These are phyloP conservation scores for Fusarium sarcochroum DNA, from an alignment of 2,329 filamentous ascomycete species.

Conservation along the genomic window DNA sequence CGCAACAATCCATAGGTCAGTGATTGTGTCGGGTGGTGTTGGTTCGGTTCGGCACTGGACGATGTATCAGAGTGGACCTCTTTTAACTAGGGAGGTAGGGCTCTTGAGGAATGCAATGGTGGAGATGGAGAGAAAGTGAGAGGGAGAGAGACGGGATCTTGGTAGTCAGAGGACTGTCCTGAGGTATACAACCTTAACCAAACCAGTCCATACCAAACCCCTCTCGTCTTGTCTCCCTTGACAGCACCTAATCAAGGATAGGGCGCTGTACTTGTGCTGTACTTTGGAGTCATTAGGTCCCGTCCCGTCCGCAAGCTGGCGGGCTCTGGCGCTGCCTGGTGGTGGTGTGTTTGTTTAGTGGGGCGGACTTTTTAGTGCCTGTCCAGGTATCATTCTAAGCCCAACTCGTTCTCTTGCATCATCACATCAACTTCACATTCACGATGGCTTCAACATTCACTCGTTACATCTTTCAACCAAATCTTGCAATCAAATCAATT, in stretches of 20 bases:
- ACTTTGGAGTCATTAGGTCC: conserved; percentile 13
- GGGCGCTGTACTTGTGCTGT: background rate
- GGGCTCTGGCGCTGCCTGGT: background rate
- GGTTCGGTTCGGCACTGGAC: conserved; percentile 8
- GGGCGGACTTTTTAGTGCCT: conserved; percentile 2
- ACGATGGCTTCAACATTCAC: background rate
- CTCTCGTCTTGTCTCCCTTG: background rate
- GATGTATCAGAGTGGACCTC: background rate
- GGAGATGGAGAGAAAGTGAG: background rate
- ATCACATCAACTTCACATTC: background rate
- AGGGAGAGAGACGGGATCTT: no score
- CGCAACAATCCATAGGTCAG: conserved; percentile 7
- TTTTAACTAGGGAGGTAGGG: background rate
- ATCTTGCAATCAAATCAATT: conserved; percentile 1
- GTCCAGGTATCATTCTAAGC: background rate
- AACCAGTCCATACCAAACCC: background rate
- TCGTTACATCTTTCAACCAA: background rate
- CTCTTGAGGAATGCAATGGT: no score
- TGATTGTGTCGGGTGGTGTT: conserved; percentile 6
- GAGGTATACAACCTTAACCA: conserved; percentile 1
- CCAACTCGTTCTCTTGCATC: background rate
- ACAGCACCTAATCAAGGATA: conserved; percentile 5
- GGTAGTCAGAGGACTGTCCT: no score
- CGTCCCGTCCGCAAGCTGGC: conserved; percentile 11
- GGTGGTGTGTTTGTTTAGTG: background rate